Percentiles rank a stretch among this genome's conserved stretches.
Conservation (phyloP, 1,284 basidiomycete species). For the Ganoderma sinense region DNA sequence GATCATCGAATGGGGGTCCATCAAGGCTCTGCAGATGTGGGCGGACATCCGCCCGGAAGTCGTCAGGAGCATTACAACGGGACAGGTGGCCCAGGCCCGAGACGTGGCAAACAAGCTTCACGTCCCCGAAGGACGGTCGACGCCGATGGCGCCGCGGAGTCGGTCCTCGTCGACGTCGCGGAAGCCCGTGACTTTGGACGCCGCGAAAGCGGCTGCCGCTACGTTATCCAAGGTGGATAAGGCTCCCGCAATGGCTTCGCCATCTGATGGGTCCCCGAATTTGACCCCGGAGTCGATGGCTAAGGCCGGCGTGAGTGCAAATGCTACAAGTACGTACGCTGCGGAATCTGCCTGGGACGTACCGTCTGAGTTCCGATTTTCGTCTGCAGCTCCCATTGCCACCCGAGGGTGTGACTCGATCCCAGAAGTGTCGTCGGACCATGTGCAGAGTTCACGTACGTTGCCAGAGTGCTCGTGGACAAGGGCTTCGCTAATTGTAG, state of each 20-base stretch:
- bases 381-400: slow-evolving; percentile 18
- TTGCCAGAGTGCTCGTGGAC: not conserved
- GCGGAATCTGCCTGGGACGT: not conserved
- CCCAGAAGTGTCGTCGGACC: slow-evolving; percentile 6
- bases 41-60: slow-evolving; percentile 77
- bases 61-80: slow-evolving; percentile 58
- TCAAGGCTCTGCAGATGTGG: slow-evolving; percentile 90
- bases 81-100: slow-evolving; percentile 69
- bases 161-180: slow-evolving; percentile 40
- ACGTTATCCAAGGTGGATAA: slow-evolving; percentile 25
- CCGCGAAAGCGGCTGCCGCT: slow-evolving; percentile 28
- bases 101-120: slow-evolving; percentile 73
- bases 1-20: slow-evolving; percentile 97
- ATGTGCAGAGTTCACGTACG: slow-evolving; percentile 18
- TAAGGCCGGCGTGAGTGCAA: not conserved
- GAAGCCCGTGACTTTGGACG: slow-evolving; percentile 27
- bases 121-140: slow-evolving; percentile 62
- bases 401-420: slow-evolving; percentile 9
- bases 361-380: slow-evolving; percentile 3
- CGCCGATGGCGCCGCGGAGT: slow-evolving; percentile 44
- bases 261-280: slow-evolving; percentile 10
- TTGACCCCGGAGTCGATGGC: slow-evolving; percentile 2
- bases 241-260: slow-evolving; percentile 2
- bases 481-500: slow-evolving; percentile 6
- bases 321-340: slow-evolving; percentile 4